Base-by-base conservation (phyloP, 2,329 filamentous ascomycete genomes). In the Aspergillus piperis region DNA sequence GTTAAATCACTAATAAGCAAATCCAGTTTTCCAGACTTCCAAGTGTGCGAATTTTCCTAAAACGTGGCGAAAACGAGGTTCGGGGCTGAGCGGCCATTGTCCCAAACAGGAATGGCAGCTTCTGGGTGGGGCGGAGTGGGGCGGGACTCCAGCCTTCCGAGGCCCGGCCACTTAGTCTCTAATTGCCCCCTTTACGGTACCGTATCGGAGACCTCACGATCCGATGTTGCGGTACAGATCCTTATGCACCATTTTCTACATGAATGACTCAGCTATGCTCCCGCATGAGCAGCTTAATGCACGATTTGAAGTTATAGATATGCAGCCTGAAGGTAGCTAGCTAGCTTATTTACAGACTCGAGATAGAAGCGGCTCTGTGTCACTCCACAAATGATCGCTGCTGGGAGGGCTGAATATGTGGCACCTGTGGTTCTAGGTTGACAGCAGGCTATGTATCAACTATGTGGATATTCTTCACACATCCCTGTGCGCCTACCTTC, bases 141-240 rank as follows among this genome's bases (percentile, higher is more conserved):
- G 62, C 65, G 65, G 65, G 54, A 65, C 32, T 38, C 53, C 27
- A 53, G 58, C 48, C 54, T 63, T 67, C 64, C 65, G 64, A 60
- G 44, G 8, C 54, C 64, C 59, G 56, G 56, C 39, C 30, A 52
- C 41, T 56, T 38, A 32, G 13, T 41, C 11, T 5, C 19, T 21
- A 19, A 15, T 15, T 19, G n/a, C 15, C 39, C 41, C 44, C 49
- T 53, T 60, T 64, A 59, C 53, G 41, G 30, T 63, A 61, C 54
- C 48, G 59, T 63, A 41, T 64, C 66, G 66, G 66, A 58, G 51
- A 23, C 17, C 48, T 6, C 25, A 19, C 49, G 41, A 54, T 63
- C 64, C 64, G 64, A 50, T 27, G 32, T 30, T 17, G 47, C 36
- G 23, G 38, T 51, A 58, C 36, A 32, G 17, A 57, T 39, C 53